Conservation (phyloP, 306 rosid species). For the Gastrolobium bilobum region DNA sequence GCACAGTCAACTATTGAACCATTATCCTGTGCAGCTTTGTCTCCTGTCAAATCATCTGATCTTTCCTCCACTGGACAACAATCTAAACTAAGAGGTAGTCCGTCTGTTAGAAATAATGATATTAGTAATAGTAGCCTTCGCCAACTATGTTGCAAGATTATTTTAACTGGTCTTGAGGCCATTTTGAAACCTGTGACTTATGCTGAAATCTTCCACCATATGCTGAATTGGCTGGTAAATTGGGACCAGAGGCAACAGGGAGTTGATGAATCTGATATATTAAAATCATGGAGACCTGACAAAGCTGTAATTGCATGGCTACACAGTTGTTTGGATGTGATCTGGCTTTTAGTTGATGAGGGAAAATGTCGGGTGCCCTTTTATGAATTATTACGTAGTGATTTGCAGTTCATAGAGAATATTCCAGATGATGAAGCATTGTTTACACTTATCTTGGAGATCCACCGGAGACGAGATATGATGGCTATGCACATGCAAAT, state of each 20-base stretch:
- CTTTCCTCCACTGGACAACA: constrained; percentile 66
- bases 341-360: constrained; percentile 97
- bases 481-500: constrained; percentile 99
- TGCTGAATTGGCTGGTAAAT: constrained; percentile 96
- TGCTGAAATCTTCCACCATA: constrained; percentile 83
- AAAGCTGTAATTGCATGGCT: constrained; percentile 91
- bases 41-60: constrained; percentile 90
- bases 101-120: constrained; percentile 78
- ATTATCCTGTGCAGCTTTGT: constrained; percentile 66
- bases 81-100: constrained; percentile 61
- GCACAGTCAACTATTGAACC: constrained; percentile 74
- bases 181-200: constrained; percentile 83
- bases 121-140: constrained; percentile 92
- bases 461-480: constrained; percentile 97
- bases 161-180: constrained; percentile 83
- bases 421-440: constrained; percentile 96
- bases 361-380: constrained; percentile 94
- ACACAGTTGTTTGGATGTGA: constrained; percentile 97
- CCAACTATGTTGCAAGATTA: constrained; percentile 97
- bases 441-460: constrained; percentile 94
- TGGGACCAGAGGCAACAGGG: constrained; percentile 93
- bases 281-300: constrained; percentile 82
- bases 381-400: constrained; percentile 91
- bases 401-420: constrained; percentile 92
- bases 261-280: constrained; percentile 69